These are phyloP conservation scores for Nymphaea thermarum DNA, from an alignment of 164 flowering plant genomes.

Conservation along the genomic window DNA sequence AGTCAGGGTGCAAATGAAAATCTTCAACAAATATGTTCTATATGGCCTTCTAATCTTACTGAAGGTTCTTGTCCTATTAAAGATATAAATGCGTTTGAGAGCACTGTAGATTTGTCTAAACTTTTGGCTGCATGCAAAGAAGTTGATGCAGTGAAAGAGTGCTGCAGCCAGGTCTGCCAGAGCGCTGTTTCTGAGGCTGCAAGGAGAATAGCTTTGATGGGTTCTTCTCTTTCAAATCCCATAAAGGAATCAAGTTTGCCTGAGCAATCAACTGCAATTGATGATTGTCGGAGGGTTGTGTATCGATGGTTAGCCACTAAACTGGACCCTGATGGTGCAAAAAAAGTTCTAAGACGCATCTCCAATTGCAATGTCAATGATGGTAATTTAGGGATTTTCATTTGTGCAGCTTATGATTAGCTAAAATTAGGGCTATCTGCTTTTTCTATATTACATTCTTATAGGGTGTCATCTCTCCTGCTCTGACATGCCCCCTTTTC, in stretches of 20 bases:
- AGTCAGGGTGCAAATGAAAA: constrained; percentile 56
- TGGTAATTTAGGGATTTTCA: constrained; percentile 34
- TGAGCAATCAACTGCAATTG: constrained; percentile 31
- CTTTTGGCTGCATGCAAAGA: constrained; percentile 63
- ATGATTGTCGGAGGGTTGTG: constrained; percentile 66
- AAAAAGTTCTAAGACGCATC: constrained; percentile 67
- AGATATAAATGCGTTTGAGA: constrained; percentile 63
- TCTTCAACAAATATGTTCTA: constrained; percentile 56
- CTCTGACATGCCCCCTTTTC: neutral
- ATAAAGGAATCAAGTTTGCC: constrained; percentile 20
- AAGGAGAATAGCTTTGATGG: constrained; percentile 35
- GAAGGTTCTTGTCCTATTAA: constrained; percentile 78
- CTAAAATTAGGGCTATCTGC: too few relatives aligned
- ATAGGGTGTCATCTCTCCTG: neutral
- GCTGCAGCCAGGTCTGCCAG: constrained; percentile 73
- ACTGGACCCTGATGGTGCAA: constrained; percentile 55
- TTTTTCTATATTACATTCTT: neutral
- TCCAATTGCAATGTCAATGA: constrained; percentile 82
- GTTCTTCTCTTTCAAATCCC: constrained; percentile 30
- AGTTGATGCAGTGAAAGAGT: constrained; percentile 79
- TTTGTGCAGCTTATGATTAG: too few relatives aligned
- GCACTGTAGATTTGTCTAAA: constrained; percentile 47
- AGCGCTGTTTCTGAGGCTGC: constrained; percentile 78
- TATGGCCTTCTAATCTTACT: constrained; percentile 65
- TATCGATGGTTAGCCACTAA: constrained; percentile 84